Evolutionary conservation across 768 basidiomycete genomes (phyloP), one percentile per base, ranked within the genome.

Genomic region (Hygrophorus pudorinus): DNA sequence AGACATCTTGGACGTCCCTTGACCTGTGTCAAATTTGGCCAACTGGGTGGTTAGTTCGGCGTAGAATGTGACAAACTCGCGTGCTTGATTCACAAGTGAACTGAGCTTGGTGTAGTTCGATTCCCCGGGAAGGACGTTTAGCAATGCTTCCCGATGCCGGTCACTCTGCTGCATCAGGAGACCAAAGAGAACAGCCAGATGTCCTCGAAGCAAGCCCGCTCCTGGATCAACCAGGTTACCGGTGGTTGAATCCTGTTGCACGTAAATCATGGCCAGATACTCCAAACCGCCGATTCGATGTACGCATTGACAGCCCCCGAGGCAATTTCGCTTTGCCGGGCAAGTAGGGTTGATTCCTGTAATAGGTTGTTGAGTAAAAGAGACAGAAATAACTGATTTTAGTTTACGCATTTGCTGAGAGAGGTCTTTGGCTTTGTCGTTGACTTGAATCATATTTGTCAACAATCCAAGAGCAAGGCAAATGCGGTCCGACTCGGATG

Each of bases 401-500:
- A 29, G 37, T 49, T 43, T 56, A 84, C 84, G 62, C 31, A 65
- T 72, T 10, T 67, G 64, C 33, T 72, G 67, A 7, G 77, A 57
- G 2, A 64, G 51, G 30, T 67, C 57, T 35, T 74, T 75, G 8
- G 71, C 68, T n/a, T 60, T 64, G 0, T 70, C 66, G n/a, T 70
- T 63, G 4, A 64, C 65, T 53, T 87, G 82, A 0, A 85, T 76
- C 34, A 89, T 64, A 58, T 88, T 89, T 42, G 85, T 85, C 32
- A 89, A 63, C 8, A 89, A 63, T 1, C 80, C 87, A 4, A 90
- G 70, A 5, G 79, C 73, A 20, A 90, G 77, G 57, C 85, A 89
- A 4, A 87, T 64, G 28, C 72, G 68, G 55, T 90, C 88, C n/a
- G 85, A 65, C 3, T 7, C 24, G 7, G 24, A 24, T 24, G 71